These are phyloP conservation scores for Pilaira anomala DNA, from an alignment of 192 early-diverging fungal genomes.

Conservation along the genomic window DNA sequence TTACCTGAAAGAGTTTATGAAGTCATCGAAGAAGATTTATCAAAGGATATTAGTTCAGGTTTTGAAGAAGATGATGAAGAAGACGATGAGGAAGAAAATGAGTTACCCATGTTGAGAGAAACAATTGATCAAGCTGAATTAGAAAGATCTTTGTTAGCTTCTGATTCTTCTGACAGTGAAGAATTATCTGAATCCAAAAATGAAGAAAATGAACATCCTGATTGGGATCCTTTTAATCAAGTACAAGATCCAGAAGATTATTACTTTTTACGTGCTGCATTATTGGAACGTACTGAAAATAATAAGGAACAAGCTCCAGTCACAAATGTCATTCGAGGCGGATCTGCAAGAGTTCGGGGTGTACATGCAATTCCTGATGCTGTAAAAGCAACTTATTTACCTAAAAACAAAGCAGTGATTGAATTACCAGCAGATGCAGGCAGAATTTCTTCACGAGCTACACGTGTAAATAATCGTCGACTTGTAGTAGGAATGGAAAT, in stretches of 20 bases:
- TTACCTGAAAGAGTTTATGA: neutral
- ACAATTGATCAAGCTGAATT: slow-evolving; percentile 10
- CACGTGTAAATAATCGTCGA: slow-evolving; percentile 62
- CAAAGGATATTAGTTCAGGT: neutral
- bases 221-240: slow-evolving; percentile 35
- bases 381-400: slow-evolving; percentile 61
- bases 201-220: neutral
- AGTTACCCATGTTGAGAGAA: too few relatives aligned
- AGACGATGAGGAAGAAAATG: neutral
- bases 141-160: slow-evolving; percentile 10
- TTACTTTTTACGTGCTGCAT: slow-evolving; percentile 38
- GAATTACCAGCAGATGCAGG: slow-evolving; percentile 31
- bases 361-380: slow-evolving; percentile 59
- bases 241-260: slow-evolving; percentile 44
- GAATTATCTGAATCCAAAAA: neutral
- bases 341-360: slow-evolving; percentile 74
- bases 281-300: slow-evolving; percentile 23
- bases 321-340: slow-evolving; percentile 20
- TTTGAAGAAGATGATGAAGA: slow-evolving; percentile 5
- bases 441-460: slow-evolving; percentile 48
- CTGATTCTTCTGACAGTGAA: slow-evolving; percentile 18
- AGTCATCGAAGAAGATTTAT: neutral
- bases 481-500: slow-evolving; percentile 55
- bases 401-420: slow-evolving; percentile 29
- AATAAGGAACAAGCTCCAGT: neutral